phyloP scores from a whole-genome alignment of 805 yeast genomes.

The Ogataea saltuana region DNA sequence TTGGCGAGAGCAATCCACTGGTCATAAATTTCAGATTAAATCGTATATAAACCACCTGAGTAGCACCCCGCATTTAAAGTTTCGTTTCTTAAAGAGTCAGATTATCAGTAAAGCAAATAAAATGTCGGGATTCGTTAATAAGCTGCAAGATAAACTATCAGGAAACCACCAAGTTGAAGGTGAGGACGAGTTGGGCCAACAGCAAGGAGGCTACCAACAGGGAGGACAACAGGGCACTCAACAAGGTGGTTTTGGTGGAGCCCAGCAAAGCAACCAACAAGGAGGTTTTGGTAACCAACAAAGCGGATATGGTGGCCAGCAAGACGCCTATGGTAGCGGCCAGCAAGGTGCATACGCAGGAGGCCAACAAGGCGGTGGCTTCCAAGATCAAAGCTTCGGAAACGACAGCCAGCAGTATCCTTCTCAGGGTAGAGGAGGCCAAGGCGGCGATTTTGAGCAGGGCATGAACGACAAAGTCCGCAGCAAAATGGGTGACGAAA shows the following conservation, averaged over 20 bases:
- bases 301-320: neutral
- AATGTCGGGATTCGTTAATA: slow-evolving; percentile 13
- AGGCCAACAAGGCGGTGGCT: slow-evolving; percentile 9
- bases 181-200: neutral
- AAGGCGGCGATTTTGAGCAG: slow-evolving; percentile 9
- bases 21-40: neutral
- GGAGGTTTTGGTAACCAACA: neutral
- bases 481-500: slow-evolving; percentile 18
- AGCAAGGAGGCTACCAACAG: neutral
- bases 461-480: slow-evolving; percentile 17
- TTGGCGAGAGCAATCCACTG: neutral
- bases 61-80: too few species aligned
- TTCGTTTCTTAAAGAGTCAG: too few species aligned
- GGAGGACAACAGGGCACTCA: neutral
- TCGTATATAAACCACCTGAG: neutral
- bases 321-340: slow-evolving; percentile 4
- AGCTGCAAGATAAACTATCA: slow-evolving; percentile 12
- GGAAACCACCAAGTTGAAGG: slow-evolving; percentile 6
- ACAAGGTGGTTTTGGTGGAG: neutral
- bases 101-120: too few species aligned
- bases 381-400: neutral
- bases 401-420: slow-evolving; percentile 9
- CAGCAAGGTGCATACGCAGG: neutral
- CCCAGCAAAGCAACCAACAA: neutral
- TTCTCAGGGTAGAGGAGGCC: neutral